phyloP scores from a whole-genome alignment of 2,329 filamentous ascomycete genomes.

The Aspergillus flavus region DNA sequence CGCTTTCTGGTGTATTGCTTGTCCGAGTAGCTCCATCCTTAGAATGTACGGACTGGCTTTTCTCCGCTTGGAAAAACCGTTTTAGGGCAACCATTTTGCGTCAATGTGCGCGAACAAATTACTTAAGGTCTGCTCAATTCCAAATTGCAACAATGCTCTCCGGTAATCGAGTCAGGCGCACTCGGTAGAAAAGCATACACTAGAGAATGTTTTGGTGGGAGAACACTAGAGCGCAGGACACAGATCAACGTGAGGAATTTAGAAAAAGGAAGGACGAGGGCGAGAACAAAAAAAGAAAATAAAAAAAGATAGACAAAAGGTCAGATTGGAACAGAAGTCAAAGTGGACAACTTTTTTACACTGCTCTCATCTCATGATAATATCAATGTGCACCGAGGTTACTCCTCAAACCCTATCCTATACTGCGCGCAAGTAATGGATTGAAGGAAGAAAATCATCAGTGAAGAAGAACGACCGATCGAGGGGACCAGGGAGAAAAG shows the following conservation, averaged over 20 bases:
- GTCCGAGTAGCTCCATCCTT: constrained; percentile 12
- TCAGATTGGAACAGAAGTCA: background rate
- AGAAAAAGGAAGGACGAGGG: background rate
- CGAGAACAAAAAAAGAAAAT: no score
- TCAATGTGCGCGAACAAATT: background rate
- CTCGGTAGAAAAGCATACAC: background rate
- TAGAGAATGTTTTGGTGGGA: background rate
- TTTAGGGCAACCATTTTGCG: constrained; percentile 37
- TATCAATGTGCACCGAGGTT: constrained; percentile 3
- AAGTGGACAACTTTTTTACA: background rate
- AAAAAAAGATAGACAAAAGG: background rate
- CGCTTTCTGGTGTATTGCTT: constrained; percentile 2
- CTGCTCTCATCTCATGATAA: constrained; percentile 16
- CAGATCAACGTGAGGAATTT: background rate
- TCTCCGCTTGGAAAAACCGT: constrained; percentile 37
- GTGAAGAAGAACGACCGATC: background rate
- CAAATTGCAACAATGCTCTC: background rate
- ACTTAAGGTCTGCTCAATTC: background rate
- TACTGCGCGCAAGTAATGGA: background rate
- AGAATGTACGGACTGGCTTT: constrained; percentile 16
- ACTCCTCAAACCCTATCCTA: background rate
- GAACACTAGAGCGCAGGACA: no score
- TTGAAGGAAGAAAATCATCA: constrained; percentile 1
- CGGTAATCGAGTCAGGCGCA: background rate
- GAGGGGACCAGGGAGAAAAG: constrained; percentile 10